phyloP scores from a whole-genome alignment of 1,284 basidiomycete genomes.

The Ceratobasidium theobromae region DNA sequence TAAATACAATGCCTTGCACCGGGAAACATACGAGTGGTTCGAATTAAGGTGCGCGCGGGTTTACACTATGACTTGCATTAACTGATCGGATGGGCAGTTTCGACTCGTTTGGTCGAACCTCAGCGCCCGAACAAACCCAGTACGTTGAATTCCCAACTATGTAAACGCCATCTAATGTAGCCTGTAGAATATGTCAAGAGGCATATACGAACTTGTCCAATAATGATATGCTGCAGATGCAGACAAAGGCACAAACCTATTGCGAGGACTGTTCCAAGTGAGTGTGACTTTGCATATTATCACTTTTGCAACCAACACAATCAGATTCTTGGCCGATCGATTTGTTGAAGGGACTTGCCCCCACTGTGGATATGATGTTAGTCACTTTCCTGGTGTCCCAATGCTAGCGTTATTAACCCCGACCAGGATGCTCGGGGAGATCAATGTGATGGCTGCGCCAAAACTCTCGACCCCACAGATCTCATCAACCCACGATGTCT shows the following conservation, averaged over 20 bases:
- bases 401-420: not conserved
- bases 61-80: not conserved
- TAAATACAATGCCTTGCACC: constrained; percentile 90
- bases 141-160: constrained; percentile 44
- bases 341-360: constrained; percentile 95
- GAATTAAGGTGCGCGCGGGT: constrained; percentile 59
- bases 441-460: constrained; percentile 94
- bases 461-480: constrained; percentile 91
- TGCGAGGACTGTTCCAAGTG: constrained; percentile 88
- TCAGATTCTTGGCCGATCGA: constrained; percentile 89
- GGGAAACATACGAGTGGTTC: constrained; percentile 95
- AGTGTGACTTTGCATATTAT: constrained; percentile 38
- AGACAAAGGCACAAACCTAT: constrained; percentile 88
- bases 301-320: not conserved
- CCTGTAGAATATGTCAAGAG: constrained; percentile 77
- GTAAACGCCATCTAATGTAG: constrained; percentile 30
- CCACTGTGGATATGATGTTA: constrained; percentile 79
- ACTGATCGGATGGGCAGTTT: constrained; percentile 60
- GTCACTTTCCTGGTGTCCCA: constrained; percentile 32
- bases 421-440: constrained; percentile 94
- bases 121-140: constrained; percentile 89
- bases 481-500: constrained; percentile 96
- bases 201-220: constrained; percentile 83
- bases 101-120: constrained; percentile 96
- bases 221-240: constrained; percentile 74